A percentile compares a stretch with the other conserved stretches of the same genome.
These are phyloP conservation scores for Otatea glauca DNA, from an alignment of 176 grass and related monocot species.

Conservation along the genomic window DNA sequence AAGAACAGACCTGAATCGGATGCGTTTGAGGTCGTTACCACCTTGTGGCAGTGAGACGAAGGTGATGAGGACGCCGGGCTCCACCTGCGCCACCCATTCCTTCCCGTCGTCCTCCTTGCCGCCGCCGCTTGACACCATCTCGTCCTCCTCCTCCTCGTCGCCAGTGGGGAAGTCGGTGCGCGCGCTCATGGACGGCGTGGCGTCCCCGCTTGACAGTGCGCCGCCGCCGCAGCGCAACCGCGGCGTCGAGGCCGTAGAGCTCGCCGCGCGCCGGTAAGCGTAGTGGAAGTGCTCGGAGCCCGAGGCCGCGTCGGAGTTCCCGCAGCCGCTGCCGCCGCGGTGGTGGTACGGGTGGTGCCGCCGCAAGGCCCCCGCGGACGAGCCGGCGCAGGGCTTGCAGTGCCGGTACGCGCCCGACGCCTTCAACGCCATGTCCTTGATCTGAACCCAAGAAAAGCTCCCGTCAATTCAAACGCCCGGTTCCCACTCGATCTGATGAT, in stretches of 20 bases:
- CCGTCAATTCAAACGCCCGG: conserved; percentile 32
- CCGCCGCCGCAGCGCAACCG: conserved; percentile 31
- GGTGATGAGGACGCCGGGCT: conserved; percentile 95
- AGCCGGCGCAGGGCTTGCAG: conserved; percentile 90
- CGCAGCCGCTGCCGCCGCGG: conserved; percentile 47
- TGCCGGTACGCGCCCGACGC: conserved; percentile 91
- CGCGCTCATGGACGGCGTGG: conserved; percentile 83
- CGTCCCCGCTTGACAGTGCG: conserved; percentile 64
- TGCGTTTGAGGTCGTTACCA: conserved; percentile 93
- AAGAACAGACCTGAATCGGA: conserved; percentile 85
- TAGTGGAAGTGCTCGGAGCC: conserved; percentile 64
- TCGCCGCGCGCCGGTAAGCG: conserved; percentile 66
- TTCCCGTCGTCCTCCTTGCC: conserved; percentile 72
- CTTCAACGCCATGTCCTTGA: conserved; percentile 94
- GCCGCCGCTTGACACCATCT: conserved; percentile 27
- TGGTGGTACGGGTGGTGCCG: conserved; percentile 67
- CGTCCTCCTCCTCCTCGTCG: conserved; percentile 46
- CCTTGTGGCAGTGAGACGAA: conserved; percentile 84
- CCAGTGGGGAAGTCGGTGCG: conserved; percentile 65
- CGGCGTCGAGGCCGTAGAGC: conserved; percentile 60
- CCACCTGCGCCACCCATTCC: conserved; percentile 98
- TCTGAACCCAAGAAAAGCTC: conserved; percentile 49
- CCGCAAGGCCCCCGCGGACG: conserved; percentile 38
- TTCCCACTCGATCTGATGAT: conserved; percentile 43
- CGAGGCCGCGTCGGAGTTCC: conserved; percentile 48